Evolutionary conservation across 495 filamentous ascomycete species (phyloP).

Genomic region (Hypoxylon perforatum): DNA sequence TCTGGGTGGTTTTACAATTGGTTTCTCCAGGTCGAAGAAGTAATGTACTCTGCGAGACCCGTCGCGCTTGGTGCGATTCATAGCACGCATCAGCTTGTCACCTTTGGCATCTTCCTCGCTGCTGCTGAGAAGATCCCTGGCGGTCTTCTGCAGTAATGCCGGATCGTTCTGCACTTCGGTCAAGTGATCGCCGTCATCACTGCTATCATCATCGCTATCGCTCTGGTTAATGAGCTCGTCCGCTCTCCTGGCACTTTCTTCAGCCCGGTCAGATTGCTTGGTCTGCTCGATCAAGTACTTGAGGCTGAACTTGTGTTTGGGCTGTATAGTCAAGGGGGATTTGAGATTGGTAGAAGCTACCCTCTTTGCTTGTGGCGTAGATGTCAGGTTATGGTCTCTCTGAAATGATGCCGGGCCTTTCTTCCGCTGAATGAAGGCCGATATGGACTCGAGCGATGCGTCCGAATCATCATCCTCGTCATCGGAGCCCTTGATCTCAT

Average conservation of each 20-base stretch:
- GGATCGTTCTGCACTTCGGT: slow-evolving; percentile 38
- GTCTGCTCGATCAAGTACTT: slow-evolving; percentile 71
- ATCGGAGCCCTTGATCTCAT: slow-evolving; percentile 74
- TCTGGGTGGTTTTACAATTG: slow-evolving; percentile 24
- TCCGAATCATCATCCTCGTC: slow-evolving; percentile 73
- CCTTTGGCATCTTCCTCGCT: slow-evolving; percentile 65
- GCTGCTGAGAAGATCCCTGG: slow-evolving; percentile 57
- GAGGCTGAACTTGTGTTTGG: slow-evolving; percentile 74
- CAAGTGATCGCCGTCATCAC: slow-evolving; percentile 14
- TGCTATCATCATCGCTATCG: slow-evolving; percentile 36
- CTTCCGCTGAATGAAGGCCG: slow-evolving; percentile 36
- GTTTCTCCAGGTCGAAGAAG: slow-evolving; percentile 67
- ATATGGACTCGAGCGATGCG: slow-evolving; percentile 45
- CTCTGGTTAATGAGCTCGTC: slow-evolving; percentile 39
- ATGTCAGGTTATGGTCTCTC: slow-evolving; percentile 39
- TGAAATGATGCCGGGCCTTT: slow-evolving; percentile 30
- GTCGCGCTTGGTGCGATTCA: slow-evolving; percentile 79
- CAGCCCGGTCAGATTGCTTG: slow-evolving; percentile 65
- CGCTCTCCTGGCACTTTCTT: slow-evolving; percentile 59
- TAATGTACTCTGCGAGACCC: slow-evolving; percentile 69
- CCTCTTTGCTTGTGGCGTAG: slow-evolving; percentile 55
- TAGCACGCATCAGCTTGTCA: slow-evolving; percentile 72
- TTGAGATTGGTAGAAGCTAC: slow-evolving; percentile 45
- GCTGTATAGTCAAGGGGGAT: slow-evolving; percentile 59
- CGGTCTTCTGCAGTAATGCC: slow-evolving; percentile 46